Conservation (phyloP, 805 yeast species). For the Sungouiella thailandica region DNA sequence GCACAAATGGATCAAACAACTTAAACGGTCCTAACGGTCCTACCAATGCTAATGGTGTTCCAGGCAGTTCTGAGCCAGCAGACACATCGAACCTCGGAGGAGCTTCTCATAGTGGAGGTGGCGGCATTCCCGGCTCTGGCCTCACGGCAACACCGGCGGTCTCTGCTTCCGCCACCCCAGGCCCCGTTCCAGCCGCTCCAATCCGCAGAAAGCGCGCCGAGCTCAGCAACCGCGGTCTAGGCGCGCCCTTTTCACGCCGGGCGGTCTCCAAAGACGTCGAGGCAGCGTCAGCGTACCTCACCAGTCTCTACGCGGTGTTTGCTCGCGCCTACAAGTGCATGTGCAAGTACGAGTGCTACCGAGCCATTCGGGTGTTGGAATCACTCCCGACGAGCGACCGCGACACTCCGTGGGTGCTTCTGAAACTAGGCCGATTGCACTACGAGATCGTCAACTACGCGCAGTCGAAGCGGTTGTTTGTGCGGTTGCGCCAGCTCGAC, state of each 20-base stretch:
- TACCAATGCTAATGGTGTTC: too few species aligned
- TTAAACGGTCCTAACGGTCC: constrained; percentile 6
- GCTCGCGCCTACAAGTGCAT: constrained; percentile 60
- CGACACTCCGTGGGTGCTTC: constrained; percentile 79
- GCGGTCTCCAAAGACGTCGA: constrained; percentile 7
- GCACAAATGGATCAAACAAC: too few species aligned
- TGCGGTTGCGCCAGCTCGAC: constrained; percentile 59
- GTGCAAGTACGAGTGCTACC: constrained; percentile 67
- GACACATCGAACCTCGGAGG: too few species aligned
- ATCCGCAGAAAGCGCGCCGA: constrained; percentile 13
- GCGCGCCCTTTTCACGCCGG: not conserved
- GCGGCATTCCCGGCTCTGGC: constrained; percentile 6
- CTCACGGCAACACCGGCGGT: too few species aligned
- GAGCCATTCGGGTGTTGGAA: constrained; percentile 67
- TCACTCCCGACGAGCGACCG: constrained; percentile 58
- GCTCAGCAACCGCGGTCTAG: constrained; percentile 3
- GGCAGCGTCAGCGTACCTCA: constrained; percentile 36
- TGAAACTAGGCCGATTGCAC: constrained; percentile 74
- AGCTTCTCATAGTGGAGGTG: too few species aligned
- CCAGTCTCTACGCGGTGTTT: constrained; percentile 45
- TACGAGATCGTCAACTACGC: constrained; percentile 85
- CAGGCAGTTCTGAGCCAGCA: constrained; percentile 30
- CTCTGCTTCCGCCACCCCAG: constrained; percentile 8
- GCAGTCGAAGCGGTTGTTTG: constrained; percentile 63
- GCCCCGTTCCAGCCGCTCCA: constrained; percentile 9